Evolutionary conservation across 1,139 yeast species (phyloP), one percentile per base, ranked within the genome.

Genomic region (Blastobotrys petasosporus): DNA sequence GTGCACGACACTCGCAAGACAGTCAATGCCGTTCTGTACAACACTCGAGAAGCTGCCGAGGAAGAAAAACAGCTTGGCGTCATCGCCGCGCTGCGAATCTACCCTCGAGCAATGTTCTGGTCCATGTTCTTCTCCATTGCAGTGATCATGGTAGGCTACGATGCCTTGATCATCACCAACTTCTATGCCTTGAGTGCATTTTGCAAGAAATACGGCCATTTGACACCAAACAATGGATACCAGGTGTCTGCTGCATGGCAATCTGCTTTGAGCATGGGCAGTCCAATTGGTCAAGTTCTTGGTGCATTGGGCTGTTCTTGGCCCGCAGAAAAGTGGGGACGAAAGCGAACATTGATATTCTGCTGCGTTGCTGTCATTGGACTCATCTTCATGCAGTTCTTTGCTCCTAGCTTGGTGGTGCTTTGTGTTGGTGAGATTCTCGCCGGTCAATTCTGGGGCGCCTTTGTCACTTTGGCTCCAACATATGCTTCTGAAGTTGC

Each of bases 61-160:
- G 49, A 41, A 12, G 58, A 55, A 37, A 47, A 42, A 15, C 52
- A 51, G 41, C 46, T 54, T 32, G 54, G 55, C 1, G 54, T 55
- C 5, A 12, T 49, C 36, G 53, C 48, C 11, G 58, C 57, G 3
- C 35, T 50, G 32, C 48, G 42, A 31, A 49, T 49, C 35, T 67
- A 65, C 49, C 70, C 68, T 10, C 63, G 62, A 49, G 75, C 77
- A n/a, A 68, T 68, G 35, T 50, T 69, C 51, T 75, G 78, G 77
- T 69, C 76, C 4, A 50, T 71, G 41, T 56, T 73, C 39, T 62
- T 74, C 51, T 65, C 74, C 2, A 55, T 67, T 10, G 68, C 71
- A 25, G 63, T 74, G 42, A 57, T 74, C 47, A 73, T 73, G 77
- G 75, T 69, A 49, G 79, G 79, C 30, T 75, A 71, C 54, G 79